Evolutionary conservation across 108 stramenopile species (phyloP).

Genomic region (Nannochloropsis granulata): DNA sequence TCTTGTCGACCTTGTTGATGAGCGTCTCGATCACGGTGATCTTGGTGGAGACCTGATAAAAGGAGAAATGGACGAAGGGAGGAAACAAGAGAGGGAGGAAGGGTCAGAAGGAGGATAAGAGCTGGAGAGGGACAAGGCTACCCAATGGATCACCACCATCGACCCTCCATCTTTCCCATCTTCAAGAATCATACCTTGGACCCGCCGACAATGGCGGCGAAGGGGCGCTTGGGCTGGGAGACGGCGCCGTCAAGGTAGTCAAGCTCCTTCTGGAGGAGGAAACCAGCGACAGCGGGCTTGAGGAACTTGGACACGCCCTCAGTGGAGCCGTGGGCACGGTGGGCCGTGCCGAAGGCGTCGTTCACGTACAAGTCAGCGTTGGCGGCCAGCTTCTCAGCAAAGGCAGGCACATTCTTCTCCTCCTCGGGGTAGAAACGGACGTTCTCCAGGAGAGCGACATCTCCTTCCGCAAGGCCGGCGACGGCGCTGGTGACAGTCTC

Average conservation of each 20-base stretch:
- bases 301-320: slow-evolving; percentile 65
- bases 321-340: slow-evolving; percentile 92
- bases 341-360: slow-evolving; percentile 99
- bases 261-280: slow-evolving; percentile 85
- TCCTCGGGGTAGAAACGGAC: slow-evolving; percentile 76
- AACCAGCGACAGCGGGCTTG: slow-evolving; percentile 34
- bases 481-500: slow-evolving; percentile 68
- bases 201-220: slow-evolving; percentile 95
- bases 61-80: neutral
- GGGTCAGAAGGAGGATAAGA: too few relatives aligned
- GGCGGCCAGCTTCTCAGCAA: slow-evolving; percentile 46
- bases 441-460: slow-evolving; percentile 87
- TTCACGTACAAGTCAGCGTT: slow-evolving; percentile 75
- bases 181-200: slow-evolving; percentile 63
- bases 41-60: slow-evolving; percentile 65
- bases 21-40: slow-evolving; percentile 88
- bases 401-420: slow-evolving; percentile 32
- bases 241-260: slow-evolving; percentile 82
- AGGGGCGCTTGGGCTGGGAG: slow-evolving; percentile 77
- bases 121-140: neutral
- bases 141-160: too few relatives aligned
- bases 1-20: slow-evolving; percentile 80
- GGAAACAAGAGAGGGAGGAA: neutral
- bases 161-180: slow-evolving; percentile 32
- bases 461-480: slow-evolving; percentile 48